Evolutionary conservation across 495 filamentous ascomycete species (phyloP), one percentile per base, ranked within the genome.

Genomic region (Penicillium longicatenatum): DNA sequence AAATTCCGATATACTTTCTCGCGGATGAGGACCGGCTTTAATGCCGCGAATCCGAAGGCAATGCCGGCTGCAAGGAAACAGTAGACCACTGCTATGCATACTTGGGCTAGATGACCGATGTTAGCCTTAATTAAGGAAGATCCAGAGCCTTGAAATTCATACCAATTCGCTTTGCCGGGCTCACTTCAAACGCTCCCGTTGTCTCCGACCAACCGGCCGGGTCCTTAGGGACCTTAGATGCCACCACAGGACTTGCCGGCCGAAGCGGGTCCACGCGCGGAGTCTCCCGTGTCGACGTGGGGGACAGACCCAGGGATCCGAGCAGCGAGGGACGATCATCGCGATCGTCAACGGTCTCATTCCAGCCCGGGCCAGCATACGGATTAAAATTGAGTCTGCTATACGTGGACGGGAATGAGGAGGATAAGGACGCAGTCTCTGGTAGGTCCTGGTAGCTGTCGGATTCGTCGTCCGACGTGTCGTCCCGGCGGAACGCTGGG

Each of bases 51-150:
- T 6, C 88, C 88, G 68, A 90, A 91, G 5, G 90, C 85, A 51
- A 89, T 78, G 1, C 88, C 88, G 4, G 88, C 89, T 1, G 89
- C 82, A 39, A 95, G 79, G 41, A 97, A 84, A 73, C 91, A 96
- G 70, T 91, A 93, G 2, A 92, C 61, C 2, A 93, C 88, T 14
- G 88, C 86, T 39, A 83, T 71, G 53, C 56, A 66, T 0, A 78
- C 70, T 62, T 79, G 77, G 24, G 59, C 76, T 79, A 33, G 24
- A 41, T 68, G 20, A 65, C 37, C 4, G n/a, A 43, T 22, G 22
- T 26, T 29, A 54, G 26, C 24, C 9, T 6, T 5, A 16, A 22
- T 6, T 4, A 20, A 26, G 11, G 5, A 51, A 22, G 16, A 26
- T 30, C 16, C 16, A 39, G 6, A 29, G 29, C 0, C 9, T n/a